These are phyloP conservation scores for Hirschioporus abietinus DNA, from an alignment of 768 basidiomycete species.

Conservation along the genomic window DNA sequence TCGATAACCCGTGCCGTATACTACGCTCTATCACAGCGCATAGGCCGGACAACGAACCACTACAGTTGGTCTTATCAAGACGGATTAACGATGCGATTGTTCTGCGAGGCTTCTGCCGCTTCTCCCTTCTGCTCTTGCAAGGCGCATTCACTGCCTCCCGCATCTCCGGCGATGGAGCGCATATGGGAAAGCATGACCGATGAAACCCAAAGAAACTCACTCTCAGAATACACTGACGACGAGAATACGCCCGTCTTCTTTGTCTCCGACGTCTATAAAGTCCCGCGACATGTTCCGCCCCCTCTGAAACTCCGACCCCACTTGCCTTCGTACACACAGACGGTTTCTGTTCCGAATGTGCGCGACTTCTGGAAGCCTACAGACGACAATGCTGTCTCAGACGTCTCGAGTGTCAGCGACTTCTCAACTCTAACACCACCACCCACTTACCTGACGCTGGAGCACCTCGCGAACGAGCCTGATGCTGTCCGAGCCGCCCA, in stretches of 20 bases:
- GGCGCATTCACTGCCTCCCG: background rate
- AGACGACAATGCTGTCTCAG: background rate
- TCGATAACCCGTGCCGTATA: background rate
- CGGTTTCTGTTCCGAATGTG: no score
- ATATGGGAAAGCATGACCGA: background rate
- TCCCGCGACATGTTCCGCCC: background rate
- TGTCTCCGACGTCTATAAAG: background rate
- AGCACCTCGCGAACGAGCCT: background rate
- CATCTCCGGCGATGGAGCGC: background rate
- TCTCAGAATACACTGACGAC: background rate
- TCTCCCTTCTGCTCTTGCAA: background rate
- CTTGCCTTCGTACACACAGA: background rate
- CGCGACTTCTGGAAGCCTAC: no score
- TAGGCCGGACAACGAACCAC: no score
- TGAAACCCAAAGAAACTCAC: background rate
- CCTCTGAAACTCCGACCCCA: background rate
- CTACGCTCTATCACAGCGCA: background rate
- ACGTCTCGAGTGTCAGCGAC: background rate
- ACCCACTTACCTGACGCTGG: background rate
- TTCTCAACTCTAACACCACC: background rate
- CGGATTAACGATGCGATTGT: background rate
- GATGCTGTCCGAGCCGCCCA: background rate
- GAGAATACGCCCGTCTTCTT: background rate
- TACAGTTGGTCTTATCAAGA: no score
- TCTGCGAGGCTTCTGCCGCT: background rate